Percentiles rank a stretch among this genome's conserved stretches.
phyloP scores from a whole-genome alignment of 2,329 filamentous ascomycete species.

The Botrytis pseudocinerea region DNA sequence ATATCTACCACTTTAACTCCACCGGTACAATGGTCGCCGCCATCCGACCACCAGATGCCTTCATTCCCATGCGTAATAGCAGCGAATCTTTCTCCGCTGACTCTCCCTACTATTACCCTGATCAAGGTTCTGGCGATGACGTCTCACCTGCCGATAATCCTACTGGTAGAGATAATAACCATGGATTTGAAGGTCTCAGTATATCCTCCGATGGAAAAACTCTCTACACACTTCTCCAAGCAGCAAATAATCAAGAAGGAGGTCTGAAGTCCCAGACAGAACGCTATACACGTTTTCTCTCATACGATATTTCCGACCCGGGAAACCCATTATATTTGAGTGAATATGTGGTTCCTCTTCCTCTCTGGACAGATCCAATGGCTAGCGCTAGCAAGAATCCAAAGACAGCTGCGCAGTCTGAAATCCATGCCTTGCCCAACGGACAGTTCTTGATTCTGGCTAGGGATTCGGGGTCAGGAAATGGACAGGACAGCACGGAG shows the following conservation, averaged over 20 bases:
- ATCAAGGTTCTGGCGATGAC: constrained; percentile 42
- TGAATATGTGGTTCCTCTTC: constrained; percentile 68
- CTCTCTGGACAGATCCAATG: constrained; percentile 54
- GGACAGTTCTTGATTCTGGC: constrained; percentile 67
- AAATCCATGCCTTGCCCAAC: constrained; percentile 63
- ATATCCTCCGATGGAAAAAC: constrained; percentile 61
- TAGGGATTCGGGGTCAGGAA: constrained; percentile 62
- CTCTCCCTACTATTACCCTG: constrained; percentile 61
- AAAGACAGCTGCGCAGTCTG: constrained; percentile 64
- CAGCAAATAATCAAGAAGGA: constrained; percentile 63
- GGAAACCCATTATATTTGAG: constrained; percentile 50
- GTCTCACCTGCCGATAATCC: constrained; percentile 57
- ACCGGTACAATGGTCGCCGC: constrained; percentile 61
- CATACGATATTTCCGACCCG: constrained; percentile 59
- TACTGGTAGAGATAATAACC: constrained; percentile 68
- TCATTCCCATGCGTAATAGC: constrained; percentile 64
- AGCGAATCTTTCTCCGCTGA: constrained; percentile 63
- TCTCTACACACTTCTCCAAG: constrained; percentile 66
- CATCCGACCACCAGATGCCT: constrained; percentile 63
- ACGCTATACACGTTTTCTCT: constrained; percentile 60
- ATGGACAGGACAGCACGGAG: constrained; percentile 52
- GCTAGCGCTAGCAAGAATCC: constrained; percentile 46
- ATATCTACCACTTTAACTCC: constrained; percentile 64
- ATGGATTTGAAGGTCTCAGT: constrained; percentile 72
- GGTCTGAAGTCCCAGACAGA: constrained; percentile 55